These are phyloP conservation scores for Phyllosticta capitalensis DNA, from an alignment of 2,329 filamentous ascomycete genomes.

Conservation along the genomic window DNA sequence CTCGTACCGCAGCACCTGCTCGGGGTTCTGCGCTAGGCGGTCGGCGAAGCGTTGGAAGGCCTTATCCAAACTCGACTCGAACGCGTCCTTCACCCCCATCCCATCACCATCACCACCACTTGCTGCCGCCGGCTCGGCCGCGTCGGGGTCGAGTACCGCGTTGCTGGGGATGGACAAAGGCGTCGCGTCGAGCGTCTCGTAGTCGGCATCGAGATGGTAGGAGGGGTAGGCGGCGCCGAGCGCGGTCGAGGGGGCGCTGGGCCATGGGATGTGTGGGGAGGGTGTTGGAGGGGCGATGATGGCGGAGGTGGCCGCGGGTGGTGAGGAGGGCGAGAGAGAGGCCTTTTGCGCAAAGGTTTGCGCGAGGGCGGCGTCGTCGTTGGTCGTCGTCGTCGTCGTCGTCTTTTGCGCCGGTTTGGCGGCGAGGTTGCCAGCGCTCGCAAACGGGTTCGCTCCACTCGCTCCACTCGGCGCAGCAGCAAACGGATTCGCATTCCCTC, in stretches of 20 bases:
- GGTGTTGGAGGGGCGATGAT: constrained; percentile 44
- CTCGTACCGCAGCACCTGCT: constrained; percentile 43
- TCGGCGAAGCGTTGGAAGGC: constrained; percentile 45
- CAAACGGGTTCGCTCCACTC: constrained; percentile 50
- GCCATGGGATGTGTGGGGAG: constrained; percentile 34
- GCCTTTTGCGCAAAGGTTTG: constrained; percentile 67
- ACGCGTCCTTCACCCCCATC: constrained; percentile 38
- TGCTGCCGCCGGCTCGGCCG: constrained; percentile 17
- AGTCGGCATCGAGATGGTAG: constrained; percentile 80
- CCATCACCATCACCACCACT: constrained; percentile 20
- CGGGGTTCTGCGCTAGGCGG: constrained; percentile 39
- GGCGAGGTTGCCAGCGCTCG: constrained; percentile 20
- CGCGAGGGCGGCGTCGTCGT: constrained; percentile 47
- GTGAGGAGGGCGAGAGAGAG: constrained; percentile 30
- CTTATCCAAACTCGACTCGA: constrained; percentile 40
- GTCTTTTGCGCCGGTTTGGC: constrained; percentile 34
- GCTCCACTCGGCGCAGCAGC: constrained; percentile 30
- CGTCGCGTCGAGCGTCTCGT: constrained; percentile 67
- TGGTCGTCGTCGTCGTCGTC: constrained; percentile 14
- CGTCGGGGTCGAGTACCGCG: constrained; percentile 33
- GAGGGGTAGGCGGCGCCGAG: constrained; percentile 65
- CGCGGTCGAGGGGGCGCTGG: constrained; percentile 18
- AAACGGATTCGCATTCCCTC: constrained; percentile 47
- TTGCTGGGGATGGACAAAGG: constrained; percentile 41
- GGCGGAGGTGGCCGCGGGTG: constrained; percentile 18